phyloP scores from a whole-genome alignment of 176 grass and related monocot species.

The Dendrocalamus sinicus region DNA sequence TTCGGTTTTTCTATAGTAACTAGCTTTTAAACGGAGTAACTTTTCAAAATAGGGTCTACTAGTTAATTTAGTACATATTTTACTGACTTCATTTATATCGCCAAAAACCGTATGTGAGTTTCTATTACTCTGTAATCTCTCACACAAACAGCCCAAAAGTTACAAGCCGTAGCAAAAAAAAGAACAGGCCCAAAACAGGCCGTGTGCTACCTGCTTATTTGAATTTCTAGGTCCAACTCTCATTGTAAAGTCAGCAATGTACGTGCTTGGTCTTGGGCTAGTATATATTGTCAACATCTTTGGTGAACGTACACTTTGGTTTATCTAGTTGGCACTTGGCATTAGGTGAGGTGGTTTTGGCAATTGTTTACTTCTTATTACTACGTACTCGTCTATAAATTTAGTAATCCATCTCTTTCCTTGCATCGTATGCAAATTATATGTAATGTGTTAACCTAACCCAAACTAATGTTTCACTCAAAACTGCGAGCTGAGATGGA shows the following conservation, averaged over 20 bases:
- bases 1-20: too few species aligned
- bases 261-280: not conserved
- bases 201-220: not conserved
- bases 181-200: not conserved
- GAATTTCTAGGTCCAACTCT: not conserved
- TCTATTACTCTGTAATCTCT: too few species aligned
- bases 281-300: slow-evolving; percentile 42
- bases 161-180: too few species aligned
- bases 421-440: not conserved
- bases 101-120: too few species aligned
- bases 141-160: too few species aligned
- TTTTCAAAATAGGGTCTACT: too few species aligned
- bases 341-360: slow-evolving; percentile 46
- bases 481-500: not conserved
- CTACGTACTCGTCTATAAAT: not conserved
- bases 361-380: not conserved
- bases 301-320: slow-evolving; percentile 22
- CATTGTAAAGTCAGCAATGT: slow-evolving; percentile 31
- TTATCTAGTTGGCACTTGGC: not conserved
- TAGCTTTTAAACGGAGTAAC: too few species aligned
- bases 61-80: too few species aligned
- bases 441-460: not conserved
- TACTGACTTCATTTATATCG: too few species aligned
- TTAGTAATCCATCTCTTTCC: not conserved
- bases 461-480: not conserved